Evolutionary conservation across 78 protist genomes (phyloP), one percentile per base, ranked within the genome.

Genomic region (Anaeramoeba flamelloides): DNA sequence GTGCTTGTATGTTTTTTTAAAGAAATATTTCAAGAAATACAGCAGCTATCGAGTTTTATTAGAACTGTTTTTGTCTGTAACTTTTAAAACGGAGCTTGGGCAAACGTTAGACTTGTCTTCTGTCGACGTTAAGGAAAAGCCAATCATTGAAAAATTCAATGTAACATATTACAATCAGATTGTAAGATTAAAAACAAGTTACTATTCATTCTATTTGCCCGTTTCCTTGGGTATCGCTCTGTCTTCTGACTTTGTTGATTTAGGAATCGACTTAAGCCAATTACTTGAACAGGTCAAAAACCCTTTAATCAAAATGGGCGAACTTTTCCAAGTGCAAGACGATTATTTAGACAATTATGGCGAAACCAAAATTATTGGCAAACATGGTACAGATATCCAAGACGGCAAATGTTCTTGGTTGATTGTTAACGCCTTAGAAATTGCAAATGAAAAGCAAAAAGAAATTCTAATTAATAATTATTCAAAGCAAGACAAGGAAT

Each of bases 271-370:
- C 8, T 17, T 26, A 38, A 36, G 40, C 78, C 8, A 39, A 26
- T 76, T 26, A 8, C 17, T 76, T 22, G 17, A 36, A n/a, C 34
- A 53, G 17, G 69, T 17, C 34, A 53, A 53, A 53, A 8, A 8
- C 8, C 8, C 17, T 39, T 2, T 64, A 1, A 17, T 36, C 38
- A 4, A 76, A 36, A 22, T 82, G 30, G 41, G 65, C 1, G 0
- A 1, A n/a, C 38, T 31, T 33, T 69, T 84, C 39, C 90, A 88
- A 80, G 69, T 88, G 0, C 84, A 93, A 84, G 99, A 97, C 78
- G 99, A 97, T 84, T 91, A 81, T 87, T 88, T 97, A 36, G 99
- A 97, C 86, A 91, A 95, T 83, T 97, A 83, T 76, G 99, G 96
- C 53, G 88, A 88, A 38, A 94, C 96, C n/a, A 83, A 77, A 41